Conservation (phyloP, 257 asterid genomes). For the Ocimum tenuiflorum region DNA sequence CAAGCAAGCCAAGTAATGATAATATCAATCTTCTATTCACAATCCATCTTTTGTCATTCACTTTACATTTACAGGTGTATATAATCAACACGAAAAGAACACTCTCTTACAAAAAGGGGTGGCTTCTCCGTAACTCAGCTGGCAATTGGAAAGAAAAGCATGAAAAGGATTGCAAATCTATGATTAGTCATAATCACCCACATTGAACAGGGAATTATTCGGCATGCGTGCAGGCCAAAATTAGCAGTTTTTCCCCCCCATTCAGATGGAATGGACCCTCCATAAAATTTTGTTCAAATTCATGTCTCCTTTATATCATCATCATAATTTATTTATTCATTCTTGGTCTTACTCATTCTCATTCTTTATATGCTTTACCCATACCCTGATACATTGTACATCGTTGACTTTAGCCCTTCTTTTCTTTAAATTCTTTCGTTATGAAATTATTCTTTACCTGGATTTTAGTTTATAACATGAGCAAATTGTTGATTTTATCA, state of each 20-base stretch:
- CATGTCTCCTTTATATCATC: no score
- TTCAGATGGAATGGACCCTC: constrained; percentile 18
- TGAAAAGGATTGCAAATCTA: constrained; percentile 8
- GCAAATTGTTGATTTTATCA: no score
- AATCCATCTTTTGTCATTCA: no score
- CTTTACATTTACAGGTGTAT: not conserved
- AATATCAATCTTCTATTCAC: not conserved
- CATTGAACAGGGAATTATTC: constrained; percentile 15
- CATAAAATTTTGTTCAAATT: constrained; percentile 7
- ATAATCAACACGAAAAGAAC: not conserved
- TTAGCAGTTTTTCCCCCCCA: not conserved
- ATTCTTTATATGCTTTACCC: constrained; percentile 2
- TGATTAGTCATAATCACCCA: constrained; percentile 25
- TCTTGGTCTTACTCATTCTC: not conserved
- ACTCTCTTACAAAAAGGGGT: not conserved
- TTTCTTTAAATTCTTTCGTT: no score
- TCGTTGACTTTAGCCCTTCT: not conserved
- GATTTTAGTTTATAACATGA: not conserved
- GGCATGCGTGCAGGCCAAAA: constrained; percentile 26
- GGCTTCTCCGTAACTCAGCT: constrained; percentile 2
- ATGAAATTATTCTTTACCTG: not conserved
- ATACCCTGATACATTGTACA: not conserved
- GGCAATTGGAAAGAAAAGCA: not conserved
- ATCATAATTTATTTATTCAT: not conserved
- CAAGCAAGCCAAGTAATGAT: not conserved